Percentiles rank a stretch among this genome's conserved stretches.
Evolutionary conservation across 495 filamentous ascomycete species (phyloP).

Genomic region (Saxispiralis lemnorum): DNA sequence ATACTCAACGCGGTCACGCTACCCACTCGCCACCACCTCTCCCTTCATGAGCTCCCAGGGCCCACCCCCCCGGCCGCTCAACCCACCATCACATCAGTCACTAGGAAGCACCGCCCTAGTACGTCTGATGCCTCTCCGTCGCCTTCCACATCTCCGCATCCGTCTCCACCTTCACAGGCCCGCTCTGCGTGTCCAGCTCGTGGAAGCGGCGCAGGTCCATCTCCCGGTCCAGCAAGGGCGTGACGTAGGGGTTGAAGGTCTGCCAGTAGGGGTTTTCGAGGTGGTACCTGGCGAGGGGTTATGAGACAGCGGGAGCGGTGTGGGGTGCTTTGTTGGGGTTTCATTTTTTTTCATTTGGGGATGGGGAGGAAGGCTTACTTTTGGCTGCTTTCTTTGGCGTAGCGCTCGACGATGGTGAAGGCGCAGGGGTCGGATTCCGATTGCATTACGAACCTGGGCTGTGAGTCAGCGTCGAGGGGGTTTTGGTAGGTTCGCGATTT

Average conservation of each 20-base stretch:
- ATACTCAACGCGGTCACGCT: too few relatives aligned
- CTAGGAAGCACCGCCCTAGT: not conserved
- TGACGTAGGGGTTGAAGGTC: slow-evolving; percentile 50
- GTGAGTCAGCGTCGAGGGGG: slow-evolving; percentile 45
- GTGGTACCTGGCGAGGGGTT: slow-evolving; percentile 9
- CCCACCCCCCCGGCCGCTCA: not conserved
- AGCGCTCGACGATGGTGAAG: slow-evolving; percentile 52
- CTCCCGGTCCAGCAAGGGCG: slow-evolving; percentile 42
- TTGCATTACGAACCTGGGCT: slow-evolving; percentile 32
- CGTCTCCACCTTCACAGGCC: slow-evolving; percentile 26
- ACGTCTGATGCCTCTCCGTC: slow-evolving; percentile 13
- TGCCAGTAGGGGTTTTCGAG: slow-evolving; percentile 34
- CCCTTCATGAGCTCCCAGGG: not conserved
- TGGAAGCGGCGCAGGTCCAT: slow-evolving; percentile 47
- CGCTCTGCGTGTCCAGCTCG: slow-evolving; percentile 32
- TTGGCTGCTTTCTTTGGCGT: slow-evolving; percentile 32
- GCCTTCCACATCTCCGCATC: slow-evolving; percentile 12
- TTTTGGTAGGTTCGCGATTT: too few relatives aligned
- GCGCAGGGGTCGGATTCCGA: slow-evolving; percentile 42
- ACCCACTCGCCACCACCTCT: too few relatives aligned
- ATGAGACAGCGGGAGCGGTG: not conserved
- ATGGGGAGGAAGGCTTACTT: slow-evolving; percentile 18
- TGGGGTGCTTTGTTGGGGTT: too few relatives aligned
- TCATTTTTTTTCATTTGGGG: too few relatives aligned
- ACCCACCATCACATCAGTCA: not conserved